phyloP scores from a whole-genome alignment of 139 green algal genomes.

The Chlorella sorokiniana region DNA sequence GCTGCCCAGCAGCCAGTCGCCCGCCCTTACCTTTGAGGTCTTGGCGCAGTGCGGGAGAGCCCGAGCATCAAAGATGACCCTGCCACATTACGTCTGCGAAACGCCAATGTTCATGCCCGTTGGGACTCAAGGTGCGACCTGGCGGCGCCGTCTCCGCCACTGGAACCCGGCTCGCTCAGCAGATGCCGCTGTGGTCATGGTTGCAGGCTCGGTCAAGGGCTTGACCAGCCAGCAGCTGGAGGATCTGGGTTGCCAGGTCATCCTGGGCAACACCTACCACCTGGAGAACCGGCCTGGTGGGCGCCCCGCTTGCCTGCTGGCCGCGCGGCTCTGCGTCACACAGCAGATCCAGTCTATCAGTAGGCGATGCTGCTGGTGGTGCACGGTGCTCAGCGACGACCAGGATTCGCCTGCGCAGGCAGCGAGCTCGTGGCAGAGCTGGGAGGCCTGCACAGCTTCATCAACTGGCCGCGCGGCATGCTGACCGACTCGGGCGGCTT shows the following conservation, averaged over 20 bases:
- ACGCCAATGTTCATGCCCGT: constrained; percentile 99
- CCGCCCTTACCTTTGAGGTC: constrained; percentile 67
- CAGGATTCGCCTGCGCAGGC: constrained; percentile 14
- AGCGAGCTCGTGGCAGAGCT: constrained; percentile 77
- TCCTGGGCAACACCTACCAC: constrained; percentile 97
- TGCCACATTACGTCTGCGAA: constrained; percentile 84
- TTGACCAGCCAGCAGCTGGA: constrained; percentile 79
- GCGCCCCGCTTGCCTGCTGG: neutral
- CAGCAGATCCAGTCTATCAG: neutral
- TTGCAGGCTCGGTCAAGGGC: constrained; percentile 87
- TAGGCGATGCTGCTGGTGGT: neutral
- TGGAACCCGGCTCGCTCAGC: neutral
- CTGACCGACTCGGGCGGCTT: constrained; percentile 84
- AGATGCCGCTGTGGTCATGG: neutral
- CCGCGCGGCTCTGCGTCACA: no score
- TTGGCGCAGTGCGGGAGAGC: constrained; percentile 75
- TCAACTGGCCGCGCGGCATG: constrained; percentile 82
- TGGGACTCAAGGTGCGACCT: constrained; percentile 86
- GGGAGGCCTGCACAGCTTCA: constrained; percentile 91
- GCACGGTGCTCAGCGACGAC: neutral
- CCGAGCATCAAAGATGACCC: constrained; percentile 72
- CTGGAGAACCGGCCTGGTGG: constrained; percentile 62
- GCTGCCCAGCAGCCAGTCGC: neutral
- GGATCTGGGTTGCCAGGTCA: constrained; percentile 86
- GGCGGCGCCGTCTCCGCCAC: neutral